Evolutionary conservation across 106 monocot species (phyloP), one percentile per base, ranked within the genome.

Genomic region (Allium fistulosum): DNA sequence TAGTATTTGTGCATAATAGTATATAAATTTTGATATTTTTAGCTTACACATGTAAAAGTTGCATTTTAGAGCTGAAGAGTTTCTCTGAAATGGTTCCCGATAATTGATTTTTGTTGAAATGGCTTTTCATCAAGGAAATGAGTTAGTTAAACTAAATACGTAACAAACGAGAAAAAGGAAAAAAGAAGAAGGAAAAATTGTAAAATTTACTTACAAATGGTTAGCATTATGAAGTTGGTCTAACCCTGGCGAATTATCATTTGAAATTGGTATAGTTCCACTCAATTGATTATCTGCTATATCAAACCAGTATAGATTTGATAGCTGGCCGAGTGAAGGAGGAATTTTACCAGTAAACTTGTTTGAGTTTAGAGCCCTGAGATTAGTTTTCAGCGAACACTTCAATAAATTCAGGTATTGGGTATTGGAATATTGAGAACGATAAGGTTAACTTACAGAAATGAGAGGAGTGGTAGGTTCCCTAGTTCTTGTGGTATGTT

Each of bases 231-330:
- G 2, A 58, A 88, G 88, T 69, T 71, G 59, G 17, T 88, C 79
- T 27, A 88, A 62, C 9, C 88, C 88, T 18, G 78, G 76, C 49
- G 73, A 50, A 13, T 52, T 74, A 7, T 74, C 70, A 46, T 69
- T 78, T 10, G 88, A 88, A n/a, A 84, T 16, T 3, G 88, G 88
- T 16, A 88, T 65, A 48, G 71, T 4, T 62, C 88, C 88, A 9
- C 58, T 81, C 47, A 88, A 69, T 18, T 81, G 76, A 74, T 88
- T 88, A 6, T 84, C 81, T 49, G 79, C 66, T 48, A 74, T n/a
- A 12, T 74, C 74, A 48, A 74, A 60, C 74, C 66, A 74, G 50
- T 16, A 67, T 48, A 74, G 67, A 28, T 74, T 74, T n/a, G 67
- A 67, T 28, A 74, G 74, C 49, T 57, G 28, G 17, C 74, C 74